phyloP scores from a whole-genome alignment of 2,329 filamentous ascomycete genomes.

The Beauveria australis region DNA sequence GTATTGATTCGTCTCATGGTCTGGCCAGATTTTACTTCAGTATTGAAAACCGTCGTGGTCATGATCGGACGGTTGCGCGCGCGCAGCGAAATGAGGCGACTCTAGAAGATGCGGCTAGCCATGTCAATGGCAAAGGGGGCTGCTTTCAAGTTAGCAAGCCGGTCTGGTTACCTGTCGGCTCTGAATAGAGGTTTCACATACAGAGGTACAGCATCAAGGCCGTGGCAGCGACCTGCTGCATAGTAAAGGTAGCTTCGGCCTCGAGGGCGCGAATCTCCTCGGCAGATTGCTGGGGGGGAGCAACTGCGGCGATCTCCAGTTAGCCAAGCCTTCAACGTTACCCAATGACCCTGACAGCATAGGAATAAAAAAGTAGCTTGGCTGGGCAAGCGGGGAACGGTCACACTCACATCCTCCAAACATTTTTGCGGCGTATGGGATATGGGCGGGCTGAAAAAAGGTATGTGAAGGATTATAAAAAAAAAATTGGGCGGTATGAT shows the following conservation, averaged over 20 bases:
- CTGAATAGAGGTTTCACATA: conserved; percentile 35
- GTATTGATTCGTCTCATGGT: background rate
- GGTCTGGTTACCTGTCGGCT: background rate
- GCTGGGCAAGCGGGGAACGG: background rate
- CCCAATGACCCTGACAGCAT: background rate
- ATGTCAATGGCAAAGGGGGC: conserved; percentile 52
- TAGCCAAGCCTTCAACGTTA: background rate
- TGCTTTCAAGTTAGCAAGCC: conserved; percentile 19
- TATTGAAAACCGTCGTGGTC: background rate
- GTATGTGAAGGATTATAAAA: background rate
- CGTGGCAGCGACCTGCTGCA: conserved; percentile 59
- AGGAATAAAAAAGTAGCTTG: background rate
- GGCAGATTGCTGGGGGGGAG: conserved; percentile 58
- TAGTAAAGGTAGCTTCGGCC: conserved; percentile 55
- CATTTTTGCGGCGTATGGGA: conserved; percentile 14
- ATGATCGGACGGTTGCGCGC: background rate
- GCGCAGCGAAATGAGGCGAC: background rate
- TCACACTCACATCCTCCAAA: conserved; percentile 33
- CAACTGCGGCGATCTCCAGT: conserved; percentile 37
- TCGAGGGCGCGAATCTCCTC: conserved; percentile 66
- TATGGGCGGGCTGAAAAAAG: background rate
- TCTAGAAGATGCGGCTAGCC: conserved; percentile 36
- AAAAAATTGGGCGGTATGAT: conserved; percentile 4
- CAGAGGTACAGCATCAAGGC: conserved; percentile 68
- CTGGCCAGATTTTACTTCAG: background rate